A percentile compares a stretch with the other conserved stretches of the same genome.
These are phyloP conservation scores for Cenococcum geophilum DNA, from an alignment of 495 filamentous ascomycete species.

Conservation along the genomic window DNA sequence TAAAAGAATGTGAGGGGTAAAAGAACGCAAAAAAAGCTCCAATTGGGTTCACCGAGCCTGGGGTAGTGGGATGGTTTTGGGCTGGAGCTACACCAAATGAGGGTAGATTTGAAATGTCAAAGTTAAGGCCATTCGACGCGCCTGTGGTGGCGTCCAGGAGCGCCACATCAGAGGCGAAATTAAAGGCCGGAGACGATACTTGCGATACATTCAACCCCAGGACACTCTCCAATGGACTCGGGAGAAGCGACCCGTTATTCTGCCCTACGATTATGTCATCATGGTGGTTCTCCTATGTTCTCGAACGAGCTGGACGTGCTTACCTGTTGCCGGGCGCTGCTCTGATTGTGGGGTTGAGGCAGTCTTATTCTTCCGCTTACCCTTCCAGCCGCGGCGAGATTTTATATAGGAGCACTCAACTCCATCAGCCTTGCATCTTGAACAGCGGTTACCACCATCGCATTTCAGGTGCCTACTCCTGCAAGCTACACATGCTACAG, in stretches of 20 bases:
- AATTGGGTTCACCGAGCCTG: constrained; percentile 9
- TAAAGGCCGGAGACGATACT: background rate
- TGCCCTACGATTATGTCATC: constrained; percentile 21
- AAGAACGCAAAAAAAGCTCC: constrained; percentile 42
- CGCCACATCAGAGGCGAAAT: background rate
- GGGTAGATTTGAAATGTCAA: background rate
- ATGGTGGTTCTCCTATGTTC: background rate
- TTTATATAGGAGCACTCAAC: constrained; percentile 34
- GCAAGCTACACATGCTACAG: constrained; percentile 50
- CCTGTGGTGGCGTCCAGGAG: background rate
- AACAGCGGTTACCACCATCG: constrained; percentile 31
- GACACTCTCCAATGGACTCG: constrained; percentile 2
- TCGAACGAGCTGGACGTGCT: background rate
- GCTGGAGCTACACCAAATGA: constrained; percentile 18
- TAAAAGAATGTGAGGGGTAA: constrained; percentile 62
- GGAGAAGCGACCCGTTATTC: constrained; percentile 4
- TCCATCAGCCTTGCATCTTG: constrained; percentile 28
- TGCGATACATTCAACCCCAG: background rate
- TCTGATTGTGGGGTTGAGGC: too few species aligned
- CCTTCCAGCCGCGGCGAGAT: constrained; percentile 31
- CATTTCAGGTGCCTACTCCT: constrained; percentile 50
- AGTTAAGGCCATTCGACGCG: background rate
- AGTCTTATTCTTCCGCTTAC: constrained; percentile 23
- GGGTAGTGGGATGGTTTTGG: constrained; percentile 10
- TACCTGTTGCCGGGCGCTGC: constrained; percentile 11